A percentile compares a stretch with the other conserved stretches of the same genome.
These are phyloP conservation scores for Penicillium cosmopolitanum DNA, from an alignment of 495 filamentous ascomycete genomes.

Conservation along the genomic window DNA sequence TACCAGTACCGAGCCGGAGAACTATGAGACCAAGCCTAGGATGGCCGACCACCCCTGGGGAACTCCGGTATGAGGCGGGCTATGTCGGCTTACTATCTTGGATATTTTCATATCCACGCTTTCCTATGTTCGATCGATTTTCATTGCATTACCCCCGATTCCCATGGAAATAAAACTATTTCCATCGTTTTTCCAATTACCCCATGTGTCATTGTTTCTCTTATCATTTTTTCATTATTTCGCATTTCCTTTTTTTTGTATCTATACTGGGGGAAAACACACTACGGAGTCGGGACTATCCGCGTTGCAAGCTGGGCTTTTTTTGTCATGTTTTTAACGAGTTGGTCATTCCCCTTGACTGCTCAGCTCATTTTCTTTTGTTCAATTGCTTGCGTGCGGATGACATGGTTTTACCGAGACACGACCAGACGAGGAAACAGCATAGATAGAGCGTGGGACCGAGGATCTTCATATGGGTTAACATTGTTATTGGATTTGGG, in stretches of 20 bases:
- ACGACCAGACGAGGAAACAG: slow-evolving; percentile 38
- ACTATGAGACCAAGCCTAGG: slow-evolving; percentile 65
- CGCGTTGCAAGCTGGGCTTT: slow-evolving; percentile 19
- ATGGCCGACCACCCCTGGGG: slow-evolving; percentile 47
- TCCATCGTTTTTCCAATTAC: slow-evolving; percentile 23
- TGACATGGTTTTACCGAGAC: slow-evolving; percentile 37
- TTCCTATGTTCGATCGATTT: slow-evolving; percentile 30
- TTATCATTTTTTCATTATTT: slow-evolving; percentile 18
- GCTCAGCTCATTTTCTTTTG: slow-evolving; percentile 19
- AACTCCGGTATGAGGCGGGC: slow-evolving; percentile 40
- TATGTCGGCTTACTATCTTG: slow-evolving; percentile 5
- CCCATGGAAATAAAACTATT: slow-evolving; percentile 27
- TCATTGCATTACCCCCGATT: slow-evolving; percentile 30
- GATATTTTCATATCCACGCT: slow-evolving; percentile 6
- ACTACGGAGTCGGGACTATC: slow-evolving; percentile 42
- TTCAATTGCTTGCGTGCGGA: slow-evolving; percentile 29
- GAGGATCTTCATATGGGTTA: slow-evolving; percentile 24
- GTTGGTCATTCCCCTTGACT: neutral
- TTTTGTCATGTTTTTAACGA: slow-evolving; percentile 16
- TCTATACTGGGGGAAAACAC: slow-evolving; percentile 32
- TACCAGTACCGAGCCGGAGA: slow-evolving; percentile 70
- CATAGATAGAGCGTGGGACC: slow-evolving; percentile 37
- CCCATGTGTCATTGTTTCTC: slow-evolving; percentile 10
- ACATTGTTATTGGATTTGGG: slow-evolving; percentile 32
- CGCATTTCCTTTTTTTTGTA: slow-evolving; percentile 34